A percentile compares a stretch with the other conserved stretches of the same genome.
phyloP scores from a whole-genome alignment of 176 grass and related monocot species.

The Carex littledalei region DNA sequence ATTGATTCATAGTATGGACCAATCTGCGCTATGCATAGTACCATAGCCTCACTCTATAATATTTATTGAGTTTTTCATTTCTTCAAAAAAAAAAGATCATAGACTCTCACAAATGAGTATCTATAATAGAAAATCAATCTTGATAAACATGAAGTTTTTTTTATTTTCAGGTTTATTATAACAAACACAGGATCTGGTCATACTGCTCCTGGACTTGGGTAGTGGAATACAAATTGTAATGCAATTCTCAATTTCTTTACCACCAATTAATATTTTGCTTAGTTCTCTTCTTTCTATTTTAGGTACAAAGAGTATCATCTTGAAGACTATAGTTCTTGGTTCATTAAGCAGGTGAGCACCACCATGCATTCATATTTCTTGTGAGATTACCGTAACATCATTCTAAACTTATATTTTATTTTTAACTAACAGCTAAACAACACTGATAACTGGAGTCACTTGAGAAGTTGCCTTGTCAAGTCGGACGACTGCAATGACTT shows the following conservation, averaged over 20 bases:
- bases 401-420: slow-evolving; percentile 19
- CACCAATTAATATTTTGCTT: neutral
- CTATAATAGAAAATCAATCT: neutral
- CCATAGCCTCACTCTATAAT: neutral
- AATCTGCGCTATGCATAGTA: too few species aligned
- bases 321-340: slow-evolving; percentile 96
- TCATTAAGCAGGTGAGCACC: slow-evolving; percentile 72
- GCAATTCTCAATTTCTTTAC: neutral
- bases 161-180: slow-evolving; percentile 80
- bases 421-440: slow-evolving; percentile 52
- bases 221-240: slow-evolving; percentile 17
- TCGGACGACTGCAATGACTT: slow-evolving; percentile 76
- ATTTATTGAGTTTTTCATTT: neutral
- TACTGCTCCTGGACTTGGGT: slow-evolving; percentile 67
- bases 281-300: slow-evolving; percentile 18
- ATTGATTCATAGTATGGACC: too few species aligned
- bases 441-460: slow-evolving; percentile 64
- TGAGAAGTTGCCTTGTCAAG: slow-evolving; percentile 93
- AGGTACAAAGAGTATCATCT: slow-evolving; percentile 95
- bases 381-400: neutral
- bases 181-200: slow-evolving; percentile 84
- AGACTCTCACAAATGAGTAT: neutral
- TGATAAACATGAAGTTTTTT: slow-evolving; percentile 8
- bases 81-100: neutral
- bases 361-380: slow-evolving; percentile 18